Base-by-base conservation (phyloP, 192 early-diverging fungal species). In the Linnemannia schmuckeri region DNA sequence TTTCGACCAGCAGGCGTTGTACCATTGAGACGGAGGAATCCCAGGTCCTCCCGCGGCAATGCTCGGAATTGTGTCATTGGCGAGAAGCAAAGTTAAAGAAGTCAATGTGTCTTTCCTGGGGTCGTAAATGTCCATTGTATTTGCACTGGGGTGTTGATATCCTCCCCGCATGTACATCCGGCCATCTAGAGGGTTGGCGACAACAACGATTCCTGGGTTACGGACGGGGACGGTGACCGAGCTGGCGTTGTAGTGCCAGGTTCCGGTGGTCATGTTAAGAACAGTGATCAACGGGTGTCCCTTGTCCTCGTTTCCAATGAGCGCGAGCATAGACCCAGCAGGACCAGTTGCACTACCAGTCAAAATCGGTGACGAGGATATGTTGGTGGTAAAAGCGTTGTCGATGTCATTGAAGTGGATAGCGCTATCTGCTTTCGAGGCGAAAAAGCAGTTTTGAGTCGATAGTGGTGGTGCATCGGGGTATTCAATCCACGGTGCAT, bases 101-200 rank as follows among this genome's bases (percentile, higher is more conserved):
- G 30, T n/a, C 27, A 74, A 52, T 17, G 52, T 75, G 49, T 83
- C 76, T 5, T 38, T 68, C 37, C 38, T 63, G 13, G 83, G 83
- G 44, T 80, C 68, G 10, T 80, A 85, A 13, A 85, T 49, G 38
- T 85, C 83, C 77, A 85, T 79, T 5, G 69, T 76, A 35, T 75
- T 20, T 9, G 42, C 54, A 12, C 3, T 30, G 30, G 40, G 33
- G 8, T 69, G 72, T 6, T 49, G 61, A 10, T 80, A 75, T 27
- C 83, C 78, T 72, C 83, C 83, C 6, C 83, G 63, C 41, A 73
- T 76, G 49, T 85, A 85, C 1, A 85, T 85, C 72, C 76, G 71
- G 68, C 83, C 83, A 30, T 85, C 77, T 27, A 74, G 24, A 12
- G 83, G 73, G n/a, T 80, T 80, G 40, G 69, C 52, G n/a, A 76